These are phyloP conservation scores for Diaporthe ilicicola DNA, from an alignment of 2,329 filamentous ascomycete genomes.

Conservation along the genomic window DNA sequence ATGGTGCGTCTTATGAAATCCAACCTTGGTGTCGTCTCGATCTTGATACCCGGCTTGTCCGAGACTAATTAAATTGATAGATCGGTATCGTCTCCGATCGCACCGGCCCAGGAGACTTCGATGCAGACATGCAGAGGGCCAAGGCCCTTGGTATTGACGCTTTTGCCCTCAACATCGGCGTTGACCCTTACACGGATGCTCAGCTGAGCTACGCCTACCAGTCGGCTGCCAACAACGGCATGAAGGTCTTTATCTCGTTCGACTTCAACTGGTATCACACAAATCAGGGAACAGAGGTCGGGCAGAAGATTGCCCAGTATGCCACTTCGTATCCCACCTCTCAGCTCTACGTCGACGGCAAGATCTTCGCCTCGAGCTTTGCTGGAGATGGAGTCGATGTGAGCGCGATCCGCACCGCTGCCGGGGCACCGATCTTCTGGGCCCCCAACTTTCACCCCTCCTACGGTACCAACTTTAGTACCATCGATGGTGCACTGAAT, in stretches of 20 bases:
- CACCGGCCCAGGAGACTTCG: slow-evolving; percentile 52
- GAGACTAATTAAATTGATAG: slow-evolving; percentile 32
- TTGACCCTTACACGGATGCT: slow-evolving; percentile 52
- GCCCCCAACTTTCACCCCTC: slow-evolving; percentile 59
- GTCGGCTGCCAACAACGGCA: slow-evolving; percentile 54
- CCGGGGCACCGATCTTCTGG: slow-evolving; percentile 55
- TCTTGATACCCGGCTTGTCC: background rate
- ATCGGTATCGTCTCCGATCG: slow-evolving; percentile 55
- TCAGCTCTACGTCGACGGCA: slow-evolving; percentile 58
- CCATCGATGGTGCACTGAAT: slow-evolving; percentile 55
- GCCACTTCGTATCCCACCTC: slow-evolving; percentile 45
- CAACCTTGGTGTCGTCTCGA: background rate
- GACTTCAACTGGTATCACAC: slow-evolving; percentile 58
- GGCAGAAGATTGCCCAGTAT: slow-evolving; percentile 56
- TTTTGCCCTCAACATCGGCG: slow-evolving; percentile 43
- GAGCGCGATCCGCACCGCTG: slow-evolving; percentile 49
- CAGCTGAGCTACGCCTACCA: slow-evolving; percentile 58
- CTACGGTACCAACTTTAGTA: slow-evolving; percentile 44
- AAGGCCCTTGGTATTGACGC: slow-evolving; percentile 40
- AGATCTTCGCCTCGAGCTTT: slow-evolving; percentile 64
- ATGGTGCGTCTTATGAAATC: slow-evolving; percentile 37
- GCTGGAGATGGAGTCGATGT: slow-evolving; percentile 56
- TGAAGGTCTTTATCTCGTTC: slow-evolving; percentile 66
- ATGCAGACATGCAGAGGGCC: slow-evolving; percentile 43
- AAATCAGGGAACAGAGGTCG: slow-evolving; percentile 49